phyloP scores from a whole-genome alignment of 1,139 yeast species.

The Debaryomyces udenii region DNA sequence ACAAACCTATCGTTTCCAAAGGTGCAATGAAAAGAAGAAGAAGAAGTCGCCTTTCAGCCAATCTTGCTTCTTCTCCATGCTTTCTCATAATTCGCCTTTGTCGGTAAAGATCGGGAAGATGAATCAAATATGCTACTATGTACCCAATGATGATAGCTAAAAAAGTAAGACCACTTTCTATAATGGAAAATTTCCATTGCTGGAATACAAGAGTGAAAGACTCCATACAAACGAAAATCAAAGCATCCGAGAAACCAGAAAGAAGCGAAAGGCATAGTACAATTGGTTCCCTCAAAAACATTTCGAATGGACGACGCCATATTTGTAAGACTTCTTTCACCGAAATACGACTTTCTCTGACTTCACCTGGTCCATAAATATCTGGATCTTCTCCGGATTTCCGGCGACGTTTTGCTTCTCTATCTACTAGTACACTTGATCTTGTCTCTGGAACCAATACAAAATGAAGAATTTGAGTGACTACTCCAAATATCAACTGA shows the following conservation, averaged over 20 bases:
- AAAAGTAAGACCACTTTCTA: constrained; percentile 33
- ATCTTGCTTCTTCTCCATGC: constrained; percentile 27
- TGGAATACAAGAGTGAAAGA: constrained; percentile 35
- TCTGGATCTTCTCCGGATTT: constrained; percentile 27
- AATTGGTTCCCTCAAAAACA: constrained; percentile 38
- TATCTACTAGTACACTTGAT: constrained; percentile 30
- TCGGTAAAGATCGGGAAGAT: constrained; percentile 27
- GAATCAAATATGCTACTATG: constrained; percentile 28
- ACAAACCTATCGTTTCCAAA: constrained; percentile 34
- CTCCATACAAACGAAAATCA: constrained; percentile 41
- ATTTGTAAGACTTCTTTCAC: constrained; percentile 26
- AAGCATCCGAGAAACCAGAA: constrained; percentile 42
- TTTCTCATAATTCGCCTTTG: constrained; percentile 20
- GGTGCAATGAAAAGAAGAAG: constrained; percentile 30
- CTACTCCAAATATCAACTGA: constrained; percentile 39
- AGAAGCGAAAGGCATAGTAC: constrained; percentile 39
- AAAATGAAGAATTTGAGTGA: constrained; percentile 30
- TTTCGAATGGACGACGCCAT: constrained; percentile 38
- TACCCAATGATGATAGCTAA: constrained; percentile 35
- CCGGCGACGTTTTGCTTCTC: constrained; percentile 35
- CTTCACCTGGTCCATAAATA: constrained; percentile 32
- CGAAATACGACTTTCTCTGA: constrained; percentile 18
- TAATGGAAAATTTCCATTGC: constrained; percentile 28
- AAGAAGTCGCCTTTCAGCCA: constrained; percentile 28
- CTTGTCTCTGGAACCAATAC: constrained; percentile 35